Evolutionary conservation across 192 early-diverging fungal species (phyloP).

Genomic region (Lunasporangiospora selenospora): DNA sequence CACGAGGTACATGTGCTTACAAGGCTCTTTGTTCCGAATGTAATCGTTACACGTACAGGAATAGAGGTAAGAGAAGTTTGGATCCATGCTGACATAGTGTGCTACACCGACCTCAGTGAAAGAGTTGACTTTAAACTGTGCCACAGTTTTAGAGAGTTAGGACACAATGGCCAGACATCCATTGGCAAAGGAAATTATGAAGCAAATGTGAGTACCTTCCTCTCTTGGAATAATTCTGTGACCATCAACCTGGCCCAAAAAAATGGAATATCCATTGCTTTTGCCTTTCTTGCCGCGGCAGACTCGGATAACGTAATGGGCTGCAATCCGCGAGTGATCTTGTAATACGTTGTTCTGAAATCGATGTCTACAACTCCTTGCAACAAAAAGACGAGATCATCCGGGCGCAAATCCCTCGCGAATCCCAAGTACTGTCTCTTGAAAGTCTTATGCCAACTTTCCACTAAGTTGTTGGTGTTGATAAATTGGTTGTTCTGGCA

Average conservation of each 20-base stretch:
- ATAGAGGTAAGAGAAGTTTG: not conserved
- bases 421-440: constrained; percentile 11
- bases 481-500: constrained; percentile 8
- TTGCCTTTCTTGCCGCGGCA: constrained; percentile 4
- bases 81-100: constrained; percentile 8
- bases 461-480: constrained; percentile 14
- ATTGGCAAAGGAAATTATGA: too few relatives aligned
- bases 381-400: constrained; percentile 11
- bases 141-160: too few relatives aligned
- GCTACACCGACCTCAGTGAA: not conserved
- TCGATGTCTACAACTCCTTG: constrained; percentile 16
- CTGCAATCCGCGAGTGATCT: constrained; percentile 6
- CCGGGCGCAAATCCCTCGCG: constrained; percentile 7
- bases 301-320: constrained; percentile 7
- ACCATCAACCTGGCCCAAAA: constrained; percentile 4
- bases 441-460: constrained; percentile 15
- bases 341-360: constrained; percentile 9
- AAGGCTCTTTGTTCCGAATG: not conserved
- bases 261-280: not conserved
- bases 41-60: constrained; percentile 11
- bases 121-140: constrained; percentile 19
- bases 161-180: too few relatives aligned
- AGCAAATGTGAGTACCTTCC: constrained; percentile 12
- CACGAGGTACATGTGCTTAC: constrained; percentile 14
- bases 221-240: not conserved